Evolutionary conservation across 257 asterid species (phyloP), one percentile per base, ranked within the genome.

Genomic region (Gynochthodes officinalis): DNA sequence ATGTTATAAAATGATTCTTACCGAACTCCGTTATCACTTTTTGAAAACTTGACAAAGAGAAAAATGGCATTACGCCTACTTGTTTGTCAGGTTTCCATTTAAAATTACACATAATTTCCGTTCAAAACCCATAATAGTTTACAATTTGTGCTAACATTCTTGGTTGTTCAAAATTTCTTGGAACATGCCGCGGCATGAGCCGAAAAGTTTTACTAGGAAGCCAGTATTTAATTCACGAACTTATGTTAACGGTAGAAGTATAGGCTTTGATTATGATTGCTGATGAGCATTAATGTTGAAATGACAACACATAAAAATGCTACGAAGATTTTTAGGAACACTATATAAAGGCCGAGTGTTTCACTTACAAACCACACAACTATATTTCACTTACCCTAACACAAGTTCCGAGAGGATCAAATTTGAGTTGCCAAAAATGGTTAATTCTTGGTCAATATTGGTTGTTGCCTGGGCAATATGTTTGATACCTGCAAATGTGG

Each of bases 401-500:
- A 42, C 1, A 2, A 42, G 46, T 42, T 37, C 40, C 40, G 4
- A 37, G 40, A 37, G 40, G 40, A 37, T 37, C 46, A 42, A 8
- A 60, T 33, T 19, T 14, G 64, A 28, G 42, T 60, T 4, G 16
- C 37, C 5, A 33, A 60, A 32, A 60, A 60, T 60, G 66, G 44
- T 43, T 43, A 60, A 15, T 60, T 60, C 27, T 15, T 15, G 43
- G 66, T 5, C 66, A 60, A 32, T 12, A 60, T 16, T 60, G 44
- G 25, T 60, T 33, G 43, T 60, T 60, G 66, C 66, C 32, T 60
- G 43, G 66, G 66, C 44, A 60, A 32, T 60, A 15, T 60, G 66
- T 60, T 32, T 60, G 43, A 13, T 60, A 8, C 8, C 43, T 60
- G 25, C 66, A 60, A 32, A 60, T 33, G 12, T 59, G 18, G 42